Conservation (phyloP, 306 rosid genomes). For the Ormosia semicastrata region DNA sequence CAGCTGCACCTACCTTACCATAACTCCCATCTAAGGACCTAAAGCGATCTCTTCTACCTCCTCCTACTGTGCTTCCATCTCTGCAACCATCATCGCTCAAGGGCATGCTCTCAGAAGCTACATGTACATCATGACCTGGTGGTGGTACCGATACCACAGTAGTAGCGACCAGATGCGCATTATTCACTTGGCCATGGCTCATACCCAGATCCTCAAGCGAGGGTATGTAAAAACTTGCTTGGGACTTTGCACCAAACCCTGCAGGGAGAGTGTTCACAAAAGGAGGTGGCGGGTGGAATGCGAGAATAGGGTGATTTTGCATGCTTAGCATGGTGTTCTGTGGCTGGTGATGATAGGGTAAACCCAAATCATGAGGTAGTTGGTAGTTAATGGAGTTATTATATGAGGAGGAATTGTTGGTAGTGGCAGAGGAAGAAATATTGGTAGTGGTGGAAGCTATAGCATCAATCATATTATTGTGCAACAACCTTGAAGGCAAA, state of each 20-base stretch:
- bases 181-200: constrained; percentile 29
- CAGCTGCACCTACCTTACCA: constrained; percentile 1
- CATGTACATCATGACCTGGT: not conserved
- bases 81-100: constrained; percentile 7
- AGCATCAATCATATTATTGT: constrained; percentile 43
- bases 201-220: constrained; percentile 44
- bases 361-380: constrained; percentile 35
- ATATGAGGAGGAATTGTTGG: not conserved
- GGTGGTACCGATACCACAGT: not conserved
- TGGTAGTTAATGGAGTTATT: constrained; percentile 28
- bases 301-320: constrained; percentile 43
- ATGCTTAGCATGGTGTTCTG: constrained; percentile 42
- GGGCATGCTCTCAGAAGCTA: constrained; percentile 3
- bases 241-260: constrained; percentile 37
- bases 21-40: constrained; percentile 18
- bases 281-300: constrained; percentile 37
- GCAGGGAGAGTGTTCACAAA: constrained; percentile 14
- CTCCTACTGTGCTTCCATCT: no score
- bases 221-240: constrained; percentile 8
- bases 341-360: constrained; percentile 16
- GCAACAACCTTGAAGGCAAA: constrained; percentile 34
- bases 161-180: not conserved
- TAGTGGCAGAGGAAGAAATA: not conserved
- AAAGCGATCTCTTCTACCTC: constrained; percentile 2
- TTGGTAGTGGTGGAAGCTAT: constrained; percentile 18